These are phyloP conservation scores for Cutaneotrichosporon spelunceum DNA, from an alignment of 1,284 basidiomycete species.

Conservation along the genomic window DNA sequence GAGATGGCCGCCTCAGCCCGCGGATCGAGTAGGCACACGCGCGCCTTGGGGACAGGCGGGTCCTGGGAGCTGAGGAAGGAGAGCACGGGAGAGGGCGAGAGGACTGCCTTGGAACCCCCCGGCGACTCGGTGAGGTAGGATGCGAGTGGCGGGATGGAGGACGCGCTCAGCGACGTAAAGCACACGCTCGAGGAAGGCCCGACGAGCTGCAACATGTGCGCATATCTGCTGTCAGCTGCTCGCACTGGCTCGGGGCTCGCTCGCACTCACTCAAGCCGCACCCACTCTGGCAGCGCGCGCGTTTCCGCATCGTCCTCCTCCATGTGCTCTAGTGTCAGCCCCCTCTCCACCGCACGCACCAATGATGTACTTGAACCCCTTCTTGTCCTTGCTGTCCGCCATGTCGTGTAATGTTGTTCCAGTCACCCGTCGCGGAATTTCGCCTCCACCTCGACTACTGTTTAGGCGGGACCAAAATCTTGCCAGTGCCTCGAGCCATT, in stretches of 20 bases:
- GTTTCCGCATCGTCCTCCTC: slow-evolving; percentile 80
- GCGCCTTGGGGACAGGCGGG: slow-evolving; percentile 55
- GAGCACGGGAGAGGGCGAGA: slow-evolving; percentile 64
- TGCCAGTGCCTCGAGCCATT: slow-evolving; percentile 11
- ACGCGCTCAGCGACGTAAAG: slow-evolving; percentile 76
- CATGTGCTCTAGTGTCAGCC: slow-evolving; percentile 72
- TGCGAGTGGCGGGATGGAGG: slow-evolving; percentile 64
- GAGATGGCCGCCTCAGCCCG: slow-evolving; percentile 66
- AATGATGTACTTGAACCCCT: slow-evolving; percentile 46
- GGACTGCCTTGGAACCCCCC: slow-evolving; percentile 55
- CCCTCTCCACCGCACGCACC: slow-evolving; percentile 26
- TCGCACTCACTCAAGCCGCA: slow-evolving; percentile 68
- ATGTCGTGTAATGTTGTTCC: background rate
- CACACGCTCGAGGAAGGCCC: slow-evolving; percentile 64
- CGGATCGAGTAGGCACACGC: slow-evolving; percentile 84
- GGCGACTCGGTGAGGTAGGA: slow-evolving; percentile 47
- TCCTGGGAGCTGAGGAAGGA: slow-evolving; percentile 60
- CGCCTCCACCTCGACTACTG: slow-evolving; percentile 7
- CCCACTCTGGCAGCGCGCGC: slow-evolving; percentile 73
- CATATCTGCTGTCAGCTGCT: slow-evolving; percentile 38
- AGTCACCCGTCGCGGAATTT: background rate
- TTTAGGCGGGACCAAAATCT: slow-evolving; percentile 17
- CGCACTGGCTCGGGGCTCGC: no score
- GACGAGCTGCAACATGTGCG: slow-evolving; percentile 76
- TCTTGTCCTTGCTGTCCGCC: slow-evolving; percentile 15